Percentiles rank a stretch among this genome's conserved stretches.
phyloP scores from a whole-genome alignment of 345 rosid species.

The Balakata baccata region DNA sequence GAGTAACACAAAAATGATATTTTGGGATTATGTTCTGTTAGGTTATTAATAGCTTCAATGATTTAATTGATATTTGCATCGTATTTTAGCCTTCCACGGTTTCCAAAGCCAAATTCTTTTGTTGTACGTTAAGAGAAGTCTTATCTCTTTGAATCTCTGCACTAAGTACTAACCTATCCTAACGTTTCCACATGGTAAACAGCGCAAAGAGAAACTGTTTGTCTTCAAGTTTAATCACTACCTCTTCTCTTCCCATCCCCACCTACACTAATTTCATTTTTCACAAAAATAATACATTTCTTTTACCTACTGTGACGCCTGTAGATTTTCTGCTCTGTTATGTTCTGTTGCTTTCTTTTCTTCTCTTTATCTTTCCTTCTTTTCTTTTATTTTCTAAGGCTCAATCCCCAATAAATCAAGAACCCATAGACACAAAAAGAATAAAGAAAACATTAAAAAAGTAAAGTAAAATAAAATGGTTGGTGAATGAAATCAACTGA shows the following conservation, averaged over 20 bases:
- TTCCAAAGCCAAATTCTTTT: slow-evolving; percentile 19
- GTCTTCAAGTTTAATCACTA: slow-evolving; percentile 14
- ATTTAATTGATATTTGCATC: too few species aligned
- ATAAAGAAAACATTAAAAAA: not conserved
- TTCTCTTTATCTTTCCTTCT: not conserved
- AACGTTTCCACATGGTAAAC: not conserved
- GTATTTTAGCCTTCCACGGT: not conserved
- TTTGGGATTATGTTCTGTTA: too few species aligned
- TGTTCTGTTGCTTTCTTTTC: slow-evolving; percentile 24
- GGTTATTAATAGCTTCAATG: too few species aligned
- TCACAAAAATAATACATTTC: not conserved
- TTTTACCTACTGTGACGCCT: slow-evolving; percentile 15
- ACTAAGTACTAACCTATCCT: not conserved
- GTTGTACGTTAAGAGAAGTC: slow-evolving; percentile 14
- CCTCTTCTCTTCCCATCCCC: too few species aligned
- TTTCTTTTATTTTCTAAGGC: slow-evolving; percentile 25
- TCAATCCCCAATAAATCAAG: slow-evolving; percentile 30
- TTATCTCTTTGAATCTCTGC: not conserved
- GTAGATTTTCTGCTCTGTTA: slow-evolving; percentile 5
- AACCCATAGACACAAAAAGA: not conserved
- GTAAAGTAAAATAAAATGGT: slow-evolving; percentile 11
- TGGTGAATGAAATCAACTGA: slow-evolving; percentile 21
- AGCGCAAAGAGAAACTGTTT: slow-evolving; percentile 6
- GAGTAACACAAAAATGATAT: too few species aligned
- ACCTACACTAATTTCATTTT: too few species aligned